Base-by-base conservation (phyloP, 164 flowering plant species). In the Tetrastigma voinierianum region DNA sequence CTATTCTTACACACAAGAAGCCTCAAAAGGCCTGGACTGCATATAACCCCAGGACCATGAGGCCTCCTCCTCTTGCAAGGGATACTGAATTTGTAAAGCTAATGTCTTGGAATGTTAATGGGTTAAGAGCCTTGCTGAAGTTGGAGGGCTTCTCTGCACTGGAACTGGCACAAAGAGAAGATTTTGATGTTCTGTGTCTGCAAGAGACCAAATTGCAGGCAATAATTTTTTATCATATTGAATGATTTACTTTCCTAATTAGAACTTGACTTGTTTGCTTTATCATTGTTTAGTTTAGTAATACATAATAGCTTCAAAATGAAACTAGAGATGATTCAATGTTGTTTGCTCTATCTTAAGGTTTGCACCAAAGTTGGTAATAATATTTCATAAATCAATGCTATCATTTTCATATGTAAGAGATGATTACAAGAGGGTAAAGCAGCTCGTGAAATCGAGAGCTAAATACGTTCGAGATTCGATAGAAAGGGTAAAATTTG, bases 141-240 rank as follows among this genome's bases (percentile, higher is more conserved):
- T 58, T 80, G 59, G 87, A 89, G 64, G n/a, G 82, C 44, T 82
- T 83, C 73, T 87, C 94, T 69, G 88, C 86, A 0, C 65, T 82
- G 57, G 70, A 88, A 76, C 92, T 95, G 64, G 96, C 98, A 49
- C 69, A 82, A 66, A 81, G 83, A 68, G 99, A 95, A n/a, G n/a
- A 88, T 75, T 95, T 95, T 79, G 99, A 95, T 77, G 86, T 95
- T 1, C 65, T 95, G 43, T 95, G 98, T 83, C 79, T 95, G 80
- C 99, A 95, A n/a, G 99, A 95, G 84, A 95, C 99, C 68, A 95
- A 95, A 78, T 73, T 95, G 24, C 97, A 95, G 98, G 99, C 78
- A 80, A 80, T 81, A 67, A 43, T 57, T 1, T 54, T 40, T 32
- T 3, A 32, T 7, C 40, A 32, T 32, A 32, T 32, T 32, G 40